phyloP scores from a whole-genome alignment of 768 basidiomycete genomes.

The Galerina marginata region DNA sequence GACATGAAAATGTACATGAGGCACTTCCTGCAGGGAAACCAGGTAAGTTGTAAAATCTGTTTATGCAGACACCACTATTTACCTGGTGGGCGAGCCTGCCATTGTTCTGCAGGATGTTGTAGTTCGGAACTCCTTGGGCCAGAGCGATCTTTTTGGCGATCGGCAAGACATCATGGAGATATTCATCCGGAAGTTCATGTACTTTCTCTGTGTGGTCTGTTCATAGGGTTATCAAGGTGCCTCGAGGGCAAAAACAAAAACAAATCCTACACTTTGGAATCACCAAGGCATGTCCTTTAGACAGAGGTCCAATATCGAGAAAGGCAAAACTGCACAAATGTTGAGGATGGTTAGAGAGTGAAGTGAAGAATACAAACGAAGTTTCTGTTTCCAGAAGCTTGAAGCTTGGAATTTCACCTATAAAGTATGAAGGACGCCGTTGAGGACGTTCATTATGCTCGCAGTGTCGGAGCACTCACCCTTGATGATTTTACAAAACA shows the following conservation, averaged over 20 bases:
- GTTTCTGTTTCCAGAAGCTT: conserved; percentile 81
- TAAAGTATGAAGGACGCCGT: background rate
- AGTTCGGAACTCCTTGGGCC: conserved; percentile 76
- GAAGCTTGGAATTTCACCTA: conserved; percentile 89
- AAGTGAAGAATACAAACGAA: conserved; percentile 51
- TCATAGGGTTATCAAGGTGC: background rate
- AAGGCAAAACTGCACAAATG: conserved; percentile 71
- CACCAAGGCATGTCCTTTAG: conserved; percentile 89
- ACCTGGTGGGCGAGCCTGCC: conserved; percentile 66
- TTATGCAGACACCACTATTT: conserved; percentile 1
- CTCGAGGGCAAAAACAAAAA: background rate
- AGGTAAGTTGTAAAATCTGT: background rate
- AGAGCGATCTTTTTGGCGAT: conserved; percentile 88
- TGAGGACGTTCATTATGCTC: background rate
- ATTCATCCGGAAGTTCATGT: conserved; percentile 87
- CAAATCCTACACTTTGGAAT: conserved; percentile 86
- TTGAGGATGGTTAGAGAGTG: background rate
- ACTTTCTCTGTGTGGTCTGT: conserved; percentile 86
- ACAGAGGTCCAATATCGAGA: conserved; percentile 89
- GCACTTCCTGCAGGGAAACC: conserved; percentile 56
- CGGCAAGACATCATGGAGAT: conserved; percentile 76
- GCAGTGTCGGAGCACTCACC: conserved; percentile 46
- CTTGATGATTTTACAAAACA: conserved; percentile 97
- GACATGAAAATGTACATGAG: conserved; percentile 92
- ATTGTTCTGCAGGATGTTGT: conserved; percentile 82